A percentile compares a stretch with the other conserved stretches of the same genome.
phyloP scores from a whole-genome alignment of 2,329 filamentous ascomycete species.

The Aspergillus neoniger region DNA sequence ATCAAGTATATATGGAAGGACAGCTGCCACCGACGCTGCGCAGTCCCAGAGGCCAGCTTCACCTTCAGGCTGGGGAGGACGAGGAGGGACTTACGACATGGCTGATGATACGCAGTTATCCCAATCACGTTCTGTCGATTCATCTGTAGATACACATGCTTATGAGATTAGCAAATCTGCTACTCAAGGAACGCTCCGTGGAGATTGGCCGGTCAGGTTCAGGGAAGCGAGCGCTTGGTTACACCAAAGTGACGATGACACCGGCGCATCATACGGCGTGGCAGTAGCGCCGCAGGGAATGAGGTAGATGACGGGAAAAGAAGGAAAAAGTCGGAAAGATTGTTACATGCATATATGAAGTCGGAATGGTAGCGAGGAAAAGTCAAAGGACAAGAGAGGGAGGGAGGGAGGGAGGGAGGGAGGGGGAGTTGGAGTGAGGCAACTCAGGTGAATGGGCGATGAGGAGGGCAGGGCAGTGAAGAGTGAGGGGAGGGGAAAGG shows the following conservation, averaged over 20 bases:
- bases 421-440: constrained; percentile 1
- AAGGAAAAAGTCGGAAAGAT: constrained; percentile 17
- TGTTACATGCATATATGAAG: constrained; percentile 25
- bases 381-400: constrained; percentile 9
- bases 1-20: constrained; percentile 7
- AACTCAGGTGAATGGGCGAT: constrained; percentile 1
- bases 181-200: constrained; percentile 32
- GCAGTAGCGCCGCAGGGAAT: constrained; percentile 31
- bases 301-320: constrained; percentile 21
- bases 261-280: constrained; percentile 38
- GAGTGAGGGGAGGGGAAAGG: not conserved
- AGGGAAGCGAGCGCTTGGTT: constrained; percentile 33
- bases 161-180: constrained; percentile 39
- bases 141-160: constrained; percentile 44
- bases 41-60: not conserved
- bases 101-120: constrained; percentile 35
- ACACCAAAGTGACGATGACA: constrained; percentile 41
- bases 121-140: constrained; percentile 39
- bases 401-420: not conserved
- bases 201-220: constrained; percentile 32
- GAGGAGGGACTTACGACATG: constrained; percentile 44
- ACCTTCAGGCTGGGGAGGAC: constrained; percentile 16
- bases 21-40: constrained; percentile 1
- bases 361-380: constrained; percentile 16
- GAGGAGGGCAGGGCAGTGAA: not conserved